Conservation (phyloP, 192 early-diverging fungal genomes). For the Umbelopsis isabellina region DNA sequence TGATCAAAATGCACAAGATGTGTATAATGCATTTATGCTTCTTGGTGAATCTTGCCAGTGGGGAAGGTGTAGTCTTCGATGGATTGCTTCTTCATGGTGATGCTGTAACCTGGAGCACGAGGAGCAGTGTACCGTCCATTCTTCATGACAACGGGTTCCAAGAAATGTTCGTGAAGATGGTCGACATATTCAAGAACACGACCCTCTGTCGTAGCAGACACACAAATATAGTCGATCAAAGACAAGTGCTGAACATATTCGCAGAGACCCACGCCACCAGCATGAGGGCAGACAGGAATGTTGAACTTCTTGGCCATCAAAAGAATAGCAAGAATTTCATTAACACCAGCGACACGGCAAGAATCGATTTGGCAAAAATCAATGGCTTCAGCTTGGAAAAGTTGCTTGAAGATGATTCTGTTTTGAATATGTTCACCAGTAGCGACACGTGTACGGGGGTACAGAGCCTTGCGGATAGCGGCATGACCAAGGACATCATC, state of each 20-base stretch:
- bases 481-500: constrained; percentile 49
- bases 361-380: constrained; percentile 46
- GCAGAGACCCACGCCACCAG: constrained; percentile 43
- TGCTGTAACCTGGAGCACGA: constrained; percentile 34
- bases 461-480: constrained; percentile 42
- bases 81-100: constrained; percentile 41
- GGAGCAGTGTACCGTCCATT: constrained; percentile 37
- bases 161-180: constrained; percentile 43
- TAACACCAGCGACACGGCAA: constrained; percentile 45
- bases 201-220: constrained; percentile 34
- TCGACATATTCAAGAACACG: constrained; percentile 47
- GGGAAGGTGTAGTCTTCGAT: constrained; percentile 44
- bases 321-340: constrained; percentile 41
- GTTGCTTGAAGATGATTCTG: constrained; percentile 44
- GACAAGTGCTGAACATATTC: constrained; percentile 44
- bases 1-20: not conserved
- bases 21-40: not conserved
- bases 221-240: constrained; percentile 44
- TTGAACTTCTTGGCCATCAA: constrained; percentile 47
- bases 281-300: constrained; percentile 42
- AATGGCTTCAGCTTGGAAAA: constrained; percentile 46
- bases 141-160: constrained; percentile 37
- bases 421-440: constrained; percentile 49
- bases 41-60: constrained; percentile 32
- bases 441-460: constrained; percentile 37